Base-by-base conservation (phyloP, 1,284 basidiomycete species). In the Cutaneotrichosporon cavernicola region DNA sequence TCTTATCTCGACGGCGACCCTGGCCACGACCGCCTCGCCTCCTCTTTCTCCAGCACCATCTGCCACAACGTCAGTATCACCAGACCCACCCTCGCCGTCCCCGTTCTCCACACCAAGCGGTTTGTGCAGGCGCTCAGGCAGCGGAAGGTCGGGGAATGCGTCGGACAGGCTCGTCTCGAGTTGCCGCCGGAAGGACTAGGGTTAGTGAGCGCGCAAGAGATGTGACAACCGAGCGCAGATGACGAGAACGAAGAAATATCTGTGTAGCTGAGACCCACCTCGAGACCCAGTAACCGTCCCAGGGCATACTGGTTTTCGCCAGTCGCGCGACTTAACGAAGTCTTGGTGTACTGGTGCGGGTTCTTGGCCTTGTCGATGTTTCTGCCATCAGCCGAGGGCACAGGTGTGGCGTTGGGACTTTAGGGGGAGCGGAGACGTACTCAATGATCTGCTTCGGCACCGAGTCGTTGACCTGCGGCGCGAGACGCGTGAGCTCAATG, bases 271-370 rank as follows among this genome's bases (percentile, higher is more conserved):
- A 9, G 4, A 71, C 74, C 32, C 67, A 79, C 77, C 66, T 78
- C 78, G 10, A 79, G 64, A 26, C 78, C 78, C 2, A 78, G 57
- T 10, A 76, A 68, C 22, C 78, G 64, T 0, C 78, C 78, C 8
- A 78, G 66, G 31, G 76, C 72, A 61, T 78, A 76, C 61, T 79
- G 78, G 58, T 77, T 79, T 68, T 78, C 76, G 36, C 76, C 76
- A 1, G 74, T 74, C 1, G 76, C 76, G 31, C 76, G 62, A 2
- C 62, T 61, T n/a, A 77, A 66, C 46, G 70, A 55, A 32, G 61
- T 74, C 65, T 73, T 76, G 51, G 75, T 77, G 62, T 74, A 74
- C 34, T 58, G 56, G 62, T 77, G 75, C 11, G 75, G 74, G 60
- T 77, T 77, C 53, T 68, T 64, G 62, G 71, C 68, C 31, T 57